Conservation (phyloP, 106 monocot genomes). For the Gastrodia elata region DNA sequence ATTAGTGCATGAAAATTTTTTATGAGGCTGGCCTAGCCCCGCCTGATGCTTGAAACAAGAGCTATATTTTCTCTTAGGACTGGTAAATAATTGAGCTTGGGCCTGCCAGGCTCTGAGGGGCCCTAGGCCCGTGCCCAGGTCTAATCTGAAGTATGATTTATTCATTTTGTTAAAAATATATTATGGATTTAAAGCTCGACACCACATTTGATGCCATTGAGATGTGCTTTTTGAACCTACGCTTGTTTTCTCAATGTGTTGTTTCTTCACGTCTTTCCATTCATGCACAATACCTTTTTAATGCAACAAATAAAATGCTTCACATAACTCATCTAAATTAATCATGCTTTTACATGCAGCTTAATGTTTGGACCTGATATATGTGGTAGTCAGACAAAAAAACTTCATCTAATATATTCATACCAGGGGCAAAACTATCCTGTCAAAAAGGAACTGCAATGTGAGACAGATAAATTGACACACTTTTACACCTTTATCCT, state of each 20-base stretch:
- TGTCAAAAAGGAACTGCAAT: constrained; percentile 81
- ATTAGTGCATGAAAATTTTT: too few species aligned
- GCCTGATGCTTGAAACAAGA: too few species aligned
- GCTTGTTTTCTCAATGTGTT: not conserved
- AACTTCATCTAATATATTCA: constrained; percentile 89
- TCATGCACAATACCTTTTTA: not conserved
- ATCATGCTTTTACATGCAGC: constrained; percentile 32
- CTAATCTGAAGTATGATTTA: not conserved
- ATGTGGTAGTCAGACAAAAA: constrained; percentile 96
- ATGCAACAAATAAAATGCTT: not conserved
- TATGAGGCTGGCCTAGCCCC: too few species aligned
- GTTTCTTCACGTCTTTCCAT: not conserved
- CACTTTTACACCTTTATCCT: constrained; percentile 96
- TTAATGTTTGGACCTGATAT: constrained; percentile 97
- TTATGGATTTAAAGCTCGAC: not conserved
- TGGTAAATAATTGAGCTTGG: too few species aligned
- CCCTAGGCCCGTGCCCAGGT: too few species aligned
- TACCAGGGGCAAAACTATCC: constrained; percentile 99
- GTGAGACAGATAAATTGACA: constrained; percentile 90
- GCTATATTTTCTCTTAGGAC: too few species aligned
- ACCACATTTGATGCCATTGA: not conserved
- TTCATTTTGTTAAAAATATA: not conserved
- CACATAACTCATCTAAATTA: not conserved
- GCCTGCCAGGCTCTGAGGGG: too few species aligned
- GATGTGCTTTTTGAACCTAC: not conserved